phyloP scores from a whole-genome alignment of 495 filamentous ascomycete genomes.

The Tuber microsphaerosporum region DNA sequence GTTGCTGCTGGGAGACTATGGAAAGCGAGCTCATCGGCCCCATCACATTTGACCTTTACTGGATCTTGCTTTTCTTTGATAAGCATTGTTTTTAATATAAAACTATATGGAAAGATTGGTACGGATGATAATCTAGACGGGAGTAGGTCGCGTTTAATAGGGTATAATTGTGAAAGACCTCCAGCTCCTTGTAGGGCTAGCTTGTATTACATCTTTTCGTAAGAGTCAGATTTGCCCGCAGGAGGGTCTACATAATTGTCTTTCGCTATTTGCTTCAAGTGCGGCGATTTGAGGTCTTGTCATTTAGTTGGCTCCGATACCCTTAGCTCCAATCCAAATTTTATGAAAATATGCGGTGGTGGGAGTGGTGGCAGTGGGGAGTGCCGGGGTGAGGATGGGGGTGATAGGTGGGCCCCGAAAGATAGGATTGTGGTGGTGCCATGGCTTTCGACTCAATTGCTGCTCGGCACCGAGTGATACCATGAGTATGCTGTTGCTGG shows the following conservation, averaged over 20 bases:
- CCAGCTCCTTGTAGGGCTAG: not conserved
- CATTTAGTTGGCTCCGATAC: accelerated
- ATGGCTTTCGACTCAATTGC: accelerated
- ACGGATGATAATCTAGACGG: not conserved
- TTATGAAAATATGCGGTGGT: not conserved
- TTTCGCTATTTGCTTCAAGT: not conserved
- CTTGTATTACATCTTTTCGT: not conserved
- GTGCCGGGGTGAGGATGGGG: not conserved
- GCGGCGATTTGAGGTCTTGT: too few species aligned
- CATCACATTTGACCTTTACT: not conserved
- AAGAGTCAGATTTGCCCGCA: not conserved
- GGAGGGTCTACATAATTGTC: not conserved
- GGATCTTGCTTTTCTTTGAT: too few species aligned
- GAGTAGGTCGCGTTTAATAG: not conserved
- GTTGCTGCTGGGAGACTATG: not conserved
- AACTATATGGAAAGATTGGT: too few species aligned
- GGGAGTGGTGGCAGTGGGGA: not conserved
- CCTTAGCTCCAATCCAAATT: not conserved
- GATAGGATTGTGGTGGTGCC: not conserved
- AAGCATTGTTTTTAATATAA: accelerated
- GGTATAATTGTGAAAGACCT: not conserved
- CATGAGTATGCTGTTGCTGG: not conserved
- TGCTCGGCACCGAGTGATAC: not conserved
- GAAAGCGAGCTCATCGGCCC: not conserved
- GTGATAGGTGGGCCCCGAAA: not conserved